phyloP scores from a whole-genome alignment of 371 early-diverging fungal species.

The Zopfochytrium polystomum region DNA sequence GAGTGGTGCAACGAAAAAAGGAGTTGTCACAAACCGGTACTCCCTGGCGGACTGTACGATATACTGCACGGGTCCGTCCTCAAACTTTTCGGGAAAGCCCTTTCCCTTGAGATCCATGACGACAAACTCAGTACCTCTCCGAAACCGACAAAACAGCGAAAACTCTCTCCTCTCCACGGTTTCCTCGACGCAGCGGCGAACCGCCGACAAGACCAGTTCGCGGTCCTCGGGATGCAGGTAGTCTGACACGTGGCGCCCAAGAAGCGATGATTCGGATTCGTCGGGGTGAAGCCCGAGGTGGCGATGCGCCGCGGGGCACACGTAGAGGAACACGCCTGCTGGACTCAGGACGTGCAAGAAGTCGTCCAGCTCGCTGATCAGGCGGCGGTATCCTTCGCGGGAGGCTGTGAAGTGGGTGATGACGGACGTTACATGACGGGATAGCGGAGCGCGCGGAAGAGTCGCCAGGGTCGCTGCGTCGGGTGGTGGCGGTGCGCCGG shows the following conservation, averaged over 20 bases:
- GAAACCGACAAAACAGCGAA: conserved; percentile 26
- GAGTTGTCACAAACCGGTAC: too few species aligned
- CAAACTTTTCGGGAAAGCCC: conserved; percentile 10
- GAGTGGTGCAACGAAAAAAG: too few species aligned
- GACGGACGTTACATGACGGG: conserved; percentile 40
- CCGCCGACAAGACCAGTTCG: background rate
- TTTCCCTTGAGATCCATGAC: conserved; percentile 30
- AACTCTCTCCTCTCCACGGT: conserved; percentile 12
- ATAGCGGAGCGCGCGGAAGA: conserved; percentile 5
- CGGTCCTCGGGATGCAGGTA: conserved; percentile 60
- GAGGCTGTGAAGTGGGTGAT: conserved; percentile 38
- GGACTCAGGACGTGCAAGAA: conserved; percentile 60
- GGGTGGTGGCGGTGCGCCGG: too few species aligned
- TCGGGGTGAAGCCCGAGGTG: conserved; percentile 58
- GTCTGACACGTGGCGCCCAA: conserved; percentile 38
- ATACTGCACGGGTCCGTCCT: conserved; percentile 4
- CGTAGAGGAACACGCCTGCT: conserved; percentile 47
- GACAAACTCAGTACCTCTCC: conserved; percentile 10
- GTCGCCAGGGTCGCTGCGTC: too few species aligned
- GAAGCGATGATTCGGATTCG: conserved; percentile 46
- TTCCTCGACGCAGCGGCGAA: background rate
- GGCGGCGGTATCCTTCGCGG: conserved; percentile 42
- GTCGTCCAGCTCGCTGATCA: conserved; percentile 61
- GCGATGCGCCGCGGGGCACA: conserved; percentile 54
- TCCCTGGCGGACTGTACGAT: conserved; percentile 26